phyloP scores from a whole-genome alignment of 2,329 filamentous ascomycete genomes.

The Colletotrichum lindemuthianum region DNA sequence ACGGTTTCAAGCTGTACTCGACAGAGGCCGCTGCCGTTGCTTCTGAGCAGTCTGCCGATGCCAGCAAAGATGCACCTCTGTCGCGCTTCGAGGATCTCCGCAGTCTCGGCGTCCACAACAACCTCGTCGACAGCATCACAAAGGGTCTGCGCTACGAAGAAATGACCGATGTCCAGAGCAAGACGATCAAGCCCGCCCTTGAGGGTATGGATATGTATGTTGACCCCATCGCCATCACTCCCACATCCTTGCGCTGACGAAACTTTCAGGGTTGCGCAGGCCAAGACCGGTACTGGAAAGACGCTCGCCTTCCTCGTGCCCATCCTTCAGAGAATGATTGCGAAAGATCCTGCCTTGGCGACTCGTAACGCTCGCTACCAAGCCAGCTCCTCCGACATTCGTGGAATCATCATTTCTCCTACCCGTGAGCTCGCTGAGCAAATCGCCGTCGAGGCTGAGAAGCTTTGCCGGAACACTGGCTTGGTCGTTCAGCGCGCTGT shows the following conservation, averaged over 20 bases:
- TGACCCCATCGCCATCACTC: slow-evolving; percentile 7
- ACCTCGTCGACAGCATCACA: slow-evolving; percentile 75
- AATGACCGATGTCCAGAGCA: slow-evolving; percentile 93
- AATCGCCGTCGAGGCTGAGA: slow-evolving; percentile 81
- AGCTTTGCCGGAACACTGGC: slow-evolving; percentile 71
- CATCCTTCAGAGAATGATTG: slow-evolving; percentile 81
- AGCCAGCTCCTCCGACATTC: slow-evolving; percentile 66
- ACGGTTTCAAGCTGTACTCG: slow-evolving; percentile 49
- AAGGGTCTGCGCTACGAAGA: slow-evolving; percentile 77
- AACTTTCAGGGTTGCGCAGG: slow-evolving; percentile 79
- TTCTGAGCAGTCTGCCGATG: slow-evolving; percentile 26
- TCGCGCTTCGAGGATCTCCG: slow-evolving; percentile 57
- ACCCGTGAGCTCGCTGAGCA: slow-evolving; percentile 85
- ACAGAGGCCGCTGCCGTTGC: slow-evolving; percentile 48
- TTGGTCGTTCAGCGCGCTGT: slow-evolving; percentile 82
- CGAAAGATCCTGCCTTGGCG: slow-evolving; percentile 69
- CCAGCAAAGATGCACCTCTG: slow-evolving; percentile 36
- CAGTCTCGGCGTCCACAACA: slow-evolving; percentile 65
- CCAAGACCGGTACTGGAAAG: slow-evolving; percentile 97
- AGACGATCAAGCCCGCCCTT: slow-evolving; percentile 83
- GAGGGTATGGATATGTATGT: slow-evolving; percentile 82
- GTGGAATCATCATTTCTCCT: slow-evolving; percentile 78
- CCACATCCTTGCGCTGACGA: slow-evolving; percentile 36
- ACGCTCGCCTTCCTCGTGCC: slow-evolving; percentile 93
- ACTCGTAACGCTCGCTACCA: slow-evolving; percentile 47